A percentile compares a stretch with the other conserved stretches of the same genome.
These are phyloP conservation scores for Ophiobolus disseminans DNA, from an alignment of 2,329 filamentous ascomycete genomes.

Conservation along the genomic window DNA sequence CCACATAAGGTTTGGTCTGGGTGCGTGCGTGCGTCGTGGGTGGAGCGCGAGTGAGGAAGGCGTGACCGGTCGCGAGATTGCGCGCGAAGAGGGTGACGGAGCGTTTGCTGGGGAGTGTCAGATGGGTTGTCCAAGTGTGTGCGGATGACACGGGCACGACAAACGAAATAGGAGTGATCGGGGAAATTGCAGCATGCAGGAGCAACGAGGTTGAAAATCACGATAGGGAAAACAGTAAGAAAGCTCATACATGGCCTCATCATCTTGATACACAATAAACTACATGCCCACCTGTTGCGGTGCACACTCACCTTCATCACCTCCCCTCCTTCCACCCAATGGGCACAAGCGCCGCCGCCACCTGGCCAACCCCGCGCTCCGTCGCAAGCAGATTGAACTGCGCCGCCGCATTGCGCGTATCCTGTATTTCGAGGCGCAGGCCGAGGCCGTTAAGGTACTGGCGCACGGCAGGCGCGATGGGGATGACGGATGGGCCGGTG, in stretches of 20 bases:
- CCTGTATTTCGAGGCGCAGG: constrained; percentile 84
- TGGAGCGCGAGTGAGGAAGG: not conserved
- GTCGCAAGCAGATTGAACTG: constrained; percentile 97
- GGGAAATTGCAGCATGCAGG: not conserved
- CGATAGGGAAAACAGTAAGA: not conserved
- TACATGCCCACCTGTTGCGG: constrained; percentile 2
- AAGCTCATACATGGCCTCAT: not conserved
- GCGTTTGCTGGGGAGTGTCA: not conserved
- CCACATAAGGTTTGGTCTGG: not conserved
- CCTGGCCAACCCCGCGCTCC: constrained; percentile 82
- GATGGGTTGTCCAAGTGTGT: not conserved
- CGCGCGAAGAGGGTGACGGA: not conserved
- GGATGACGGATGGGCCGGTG: constrained; percentile 76
- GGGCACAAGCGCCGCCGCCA: constrained; percentile 87
- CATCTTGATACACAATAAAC: constrained; percentile 16
- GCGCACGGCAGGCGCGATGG: constrained; percentile 77
- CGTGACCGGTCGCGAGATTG: not conserved
- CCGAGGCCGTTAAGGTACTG: constrained; percentile 77
- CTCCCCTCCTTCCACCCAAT: constrained; percentile 75
- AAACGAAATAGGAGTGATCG: not conserved
- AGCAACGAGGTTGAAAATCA: no score
- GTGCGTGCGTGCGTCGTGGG: not conserved
- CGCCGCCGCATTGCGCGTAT: constrained; percentile 91
- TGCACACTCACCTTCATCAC: constrained; percentile 12
- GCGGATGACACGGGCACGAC: not conserved